A percentile compares a stretch with the other conserved stretches of the same genome.
Evolutionary conservation across 179 eudicot species (phyloP).

Genomic region (Vitellaria paradoxa): DNA sequence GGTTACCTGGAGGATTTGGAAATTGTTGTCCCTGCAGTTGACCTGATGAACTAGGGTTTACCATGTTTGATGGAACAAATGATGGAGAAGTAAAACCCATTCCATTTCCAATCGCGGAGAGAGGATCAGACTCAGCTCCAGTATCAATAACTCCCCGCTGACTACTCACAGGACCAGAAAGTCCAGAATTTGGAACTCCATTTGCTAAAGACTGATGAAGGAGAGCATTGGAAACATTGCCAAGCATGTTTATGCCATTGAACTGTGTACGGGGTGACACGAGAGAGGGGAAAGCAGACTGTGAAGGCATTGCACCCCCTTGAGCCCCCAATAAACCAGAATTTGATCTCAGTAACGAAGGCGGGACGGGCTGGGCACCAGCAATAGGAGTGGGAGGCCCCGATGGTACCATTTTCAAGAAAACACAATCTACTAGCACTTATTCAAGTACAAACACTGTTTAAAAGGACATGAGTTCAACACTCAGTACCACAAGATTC

Average conservation of each 20-base stretch:
- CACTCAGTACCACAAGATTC: not conserved
- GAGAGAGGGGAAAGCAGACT: conserved; percentile 66
- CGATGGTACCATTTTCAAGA: conserved; percentile 61
- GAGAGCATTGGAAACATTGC: conserved; percentile 71
- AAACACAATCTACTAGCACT: conserved; percentile 15
- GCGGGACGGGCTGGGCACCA: conserved; percentile 65
- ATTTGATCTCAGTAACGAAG: conserved; percentile 73
- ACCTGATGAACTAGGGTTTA: conserved; percentile 37
- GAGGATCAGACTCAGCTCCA: conserved; percentile 73
- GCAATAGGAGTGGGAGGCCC: conserved; percentile 84
- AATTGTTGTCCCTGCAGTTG: conserved; percentile 75
- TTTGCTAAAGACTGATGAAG: conserved; percentile 77
- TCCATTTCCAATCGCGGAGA: conserved; percentile 58
- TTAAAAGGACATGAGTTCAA: conserved; percentile 30
- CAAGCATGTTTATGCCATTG: conserved; percentile 68
- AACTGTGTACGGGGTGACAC: conserved; percentile 73
- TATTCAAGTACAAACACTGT: conserved; percentile 13
- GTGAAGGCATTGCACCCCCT: conserved; percentile 64
- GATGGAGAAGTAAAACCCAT: conserved; percentile 60
- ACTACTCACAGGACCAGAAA: conserved; percentile 45
- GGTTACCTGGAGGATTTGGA: conserved; percentile 43
- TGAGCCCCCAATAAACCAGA: conserved; percentile 78
- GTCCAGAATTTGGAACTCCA: conserved; percentile 54
- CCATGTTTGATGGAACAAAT: conserved; percentile 40
- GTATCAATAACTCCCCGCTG: conserved; percentile 48